These are phyloP conservation scores for Pterocarpus macrocarpus DNA, from an alignment of 306 rosid species.

Conservation along the genomic window DNA sequence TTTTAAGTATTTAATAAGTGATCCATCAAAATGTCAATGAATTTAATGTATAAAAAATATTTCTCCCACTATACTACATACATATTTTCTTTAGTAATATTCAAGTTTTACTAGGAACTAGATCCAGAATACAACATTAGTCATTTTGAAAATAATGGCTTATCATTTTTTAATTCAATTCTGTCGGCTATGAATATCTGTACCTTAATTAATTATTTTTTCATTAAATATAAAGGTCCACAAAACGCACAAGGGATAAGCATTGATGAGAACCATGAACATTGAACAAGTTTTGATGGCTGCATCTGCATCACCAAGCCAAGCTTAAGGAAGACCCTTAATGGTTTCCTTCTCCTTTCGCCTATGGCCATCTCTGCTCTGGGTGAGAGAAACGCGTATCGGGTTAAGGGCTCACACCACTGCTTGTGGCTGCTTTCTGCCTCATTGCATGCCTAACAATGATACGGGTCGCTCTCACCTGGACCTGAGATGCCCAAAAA, in stretches of 20 bases:
- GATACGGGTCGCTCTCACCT: conserved; percentile 47
- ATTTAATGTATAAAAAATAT: no score
- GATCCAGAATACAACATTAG: no score
- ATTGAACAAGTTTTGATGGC: no score
- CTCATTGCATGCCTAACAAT: not conserved
- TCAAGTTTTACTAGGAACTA: no score
- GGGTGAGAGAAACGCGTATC: conserved; percentile 41
- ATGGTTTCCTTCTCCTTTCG: not conserved
- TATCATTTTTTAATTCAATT: not conserved
- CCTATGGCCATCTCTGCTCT: conserved; percentile 1
- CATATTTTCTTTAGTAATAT: no score
- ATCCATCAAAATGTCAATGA: no score
- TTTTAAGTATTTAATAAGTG: no score
- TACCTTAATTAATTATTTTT: not conserved
- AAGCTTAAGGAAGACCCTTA: not conserved
- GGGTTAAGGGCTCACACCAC: not conserved
- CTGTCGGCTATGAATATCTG: not conserved
- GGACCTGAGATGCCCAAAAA: not conserved
- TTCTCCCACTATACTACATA: no score
- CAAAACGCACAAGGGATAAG: not conserved
- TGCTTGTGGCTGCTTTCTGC: not conserved
- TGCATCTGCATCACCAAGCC: not conserved
- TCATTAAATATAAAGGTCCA: not conserved
- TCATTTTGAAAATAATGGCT: not conserved
- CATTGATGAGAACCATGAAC: not conserved